Base-by-base conservation (phyloP, 2,329 filamentous ascomycete species). In the Stachybotrys chartarum region DNA sequence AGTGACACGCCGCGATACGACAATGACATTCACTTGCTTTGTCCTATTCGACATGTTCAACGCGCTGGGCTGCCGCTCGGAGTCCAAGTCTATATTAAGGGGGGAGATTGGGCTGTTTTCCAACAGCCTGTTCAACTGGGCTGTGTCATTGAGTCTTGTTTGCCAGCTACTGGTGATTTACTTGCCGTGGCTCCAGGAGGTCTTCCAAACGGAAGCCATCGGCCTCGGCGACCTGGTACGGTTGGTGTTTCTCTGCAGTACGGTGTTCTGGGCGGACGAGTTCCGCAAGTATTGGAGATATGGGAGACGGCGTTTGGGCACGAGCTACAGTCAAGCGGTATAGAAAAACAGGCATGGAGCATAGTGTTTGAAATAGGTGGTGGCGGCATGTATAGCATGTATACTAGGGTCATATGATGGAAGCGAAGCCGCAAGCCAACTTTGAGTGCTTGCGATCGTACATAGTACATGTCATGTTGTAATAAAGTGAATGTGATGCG, bases 11-110 rank as follows among this genome's bases (percentile, higher is more conserved):
- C 91, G 95, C 63, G 94, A 99, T 73, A 99, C 94, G 1, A 99
- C 94, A 60, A 97, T 99, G 89, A 97, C 94, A 0, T 99, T 99
- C 69, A 99, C 94, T 6, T 96, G 92, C 73, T 99, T 99, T 68
- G 94, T 99, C 50, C 83, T 99, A 54, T 99, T 97, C 72, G 94
- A 99, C 78, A 99, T 99, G 94, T 97, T 97, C 79, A 97, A 99
- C 72, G 94, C 94, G 1, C 79, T 99, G 24, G 87, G 90, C 16
- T 99, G 94, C 73, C 90, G 94, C 51, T 95, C 89, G 7, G 92
- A 96, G 68, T 85, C 83, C 59, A 97, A 97, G 71, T 95, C 90
- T 11, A 79, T 99, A 6, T 81, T 99, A 4, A 81, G 87, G 30
- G 93, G 94, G 46, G 92, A 99, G 68, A 80, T 96, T 52, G 84